Evolutionary conservation across 306 rosid genomes (phyloP), one percentile per base, ranked within the genome.

Genomic region (Dalbergia cochinchinensis): DNA sequence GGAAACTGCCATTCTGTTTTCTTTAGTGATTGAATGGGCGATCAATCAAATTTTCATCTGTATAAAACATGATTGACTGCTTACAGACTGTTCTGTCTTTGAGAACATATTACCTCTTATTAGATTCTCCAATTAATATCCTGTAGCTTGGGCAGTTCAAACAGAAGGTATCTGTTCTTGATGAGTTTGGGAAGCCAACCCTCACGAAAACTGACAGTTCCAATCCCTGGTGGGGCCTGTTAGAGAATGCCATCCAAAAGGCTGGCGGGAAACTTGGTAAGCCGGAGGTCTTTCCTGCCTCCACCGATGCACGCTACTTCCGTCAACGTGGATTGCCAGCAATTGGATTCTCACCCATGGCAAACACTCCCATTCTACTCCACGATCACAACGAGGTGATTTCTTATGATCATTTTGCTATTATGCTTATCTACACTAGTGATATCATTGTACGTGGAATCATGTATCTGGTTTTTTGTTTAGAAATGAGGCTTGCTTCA

Each of bases 341-440:
- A 14, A 91, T 95, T 65, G 98, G 99, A 69, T 90, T 95, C 89
- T 95, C 98, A 63, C 99, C 99, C 12, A 93, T 95, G 89, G 93
- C 93, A 37, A 93, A 91, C 89, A 93, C 99, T 71, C 97, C 97
- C 67, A 57, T 88, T 84, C 97, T 91, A 42, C 98, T 91, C 59
- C 99, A 93, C 76, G 99, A 95, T 81, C 98, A 95, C 84, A 93
- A 93, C 15, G 99, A 95, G 99, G 99, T 95, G 80, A 84, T 78
- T 73, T 55, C 69, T 37, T 67, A 41, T 81, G 3, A 35, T 70
- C 41, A 9, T 41, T 72, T 62, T 73, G 60, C 60, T 64, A 48
- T 19, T 9, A 58, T 78, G 51, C 54, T 44, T 37, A 72, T 51
- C 31, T 48, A 33, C 65, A 33, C 33, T 37, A 26, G 39, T 22